Conservation (phyloP, 352 stramenopile genomes). For the Phytophthora pluvialis region DNA sequence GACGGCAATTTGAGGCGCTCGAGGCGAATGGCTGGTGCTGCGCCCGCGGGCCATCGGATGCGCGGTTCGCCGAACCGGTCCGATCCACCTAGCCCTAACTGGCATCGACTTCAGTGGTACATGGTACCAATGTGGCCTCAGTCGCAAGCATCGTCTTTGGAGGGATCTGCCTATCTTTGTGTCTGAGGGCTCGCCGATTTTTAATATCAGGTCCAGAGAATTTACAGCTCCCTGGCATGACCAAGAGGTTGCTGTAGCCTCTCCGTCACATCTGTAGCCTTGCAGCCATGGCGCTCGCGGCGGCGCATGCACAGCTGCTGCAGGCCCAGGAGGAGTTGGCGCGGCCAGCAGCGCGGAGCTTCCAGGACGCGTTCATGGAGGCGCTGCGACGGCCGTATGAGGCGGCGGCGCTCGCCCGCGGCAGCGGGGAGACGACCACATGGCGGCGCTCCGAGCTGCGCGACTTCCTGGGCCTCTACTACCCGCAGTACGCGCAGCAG, state of each 20-base stretch:
- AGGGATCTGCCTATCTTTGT: no score
- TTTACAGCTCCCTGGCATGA: neutral
- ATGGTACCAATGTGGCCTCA: conserved; percentile 5
- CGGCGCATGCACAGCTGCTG: conserved; percentile 26
- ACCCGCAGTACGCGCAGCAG: conserved; percentile 43
- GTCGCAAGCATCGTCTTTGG: no score
- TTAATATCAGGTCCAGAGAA: no score
- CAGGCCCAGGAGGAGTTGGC: conserved; percentile 33
- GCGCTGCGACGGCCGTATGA: conserved; percentile 38
- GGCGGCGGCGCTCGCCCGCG: conserved; percentile 1
- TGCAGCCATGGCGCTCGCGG: conserved; percentile 22
- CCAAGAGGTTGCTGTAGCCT: neutral
- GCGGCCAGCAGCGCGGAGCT: conserved; percentile 20
- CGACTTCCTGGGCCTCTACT: conserved; percentile 41
- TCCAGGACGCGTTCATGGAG: conserved; percentile 54
- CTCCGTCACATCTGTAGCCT: conserved; percentile 6
- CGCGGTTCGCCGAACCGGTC: conserved; percentile 36
- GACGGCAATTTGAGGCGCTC: conserved; percentile 26
- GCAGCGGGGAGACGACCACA: conserved; percentile 1
- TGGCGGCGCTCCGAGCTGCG: conserved; percentile 40
- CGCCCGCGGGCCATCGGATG: conserved; percentile 37
- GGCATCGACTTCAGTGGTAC: neutral
- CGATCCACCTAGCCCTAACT: conserved; percentile 24
- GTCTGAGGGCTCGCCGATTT: no score
- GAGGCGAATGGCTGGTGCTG: conserved; percentile 68